A percentile compares a stretch with the other conserved stretches of the same genome.
Evolutionary conservation across 371 early-diverging fungal genomes (phyloP).

Genomic region (Chytridiales sp.): DNA sequence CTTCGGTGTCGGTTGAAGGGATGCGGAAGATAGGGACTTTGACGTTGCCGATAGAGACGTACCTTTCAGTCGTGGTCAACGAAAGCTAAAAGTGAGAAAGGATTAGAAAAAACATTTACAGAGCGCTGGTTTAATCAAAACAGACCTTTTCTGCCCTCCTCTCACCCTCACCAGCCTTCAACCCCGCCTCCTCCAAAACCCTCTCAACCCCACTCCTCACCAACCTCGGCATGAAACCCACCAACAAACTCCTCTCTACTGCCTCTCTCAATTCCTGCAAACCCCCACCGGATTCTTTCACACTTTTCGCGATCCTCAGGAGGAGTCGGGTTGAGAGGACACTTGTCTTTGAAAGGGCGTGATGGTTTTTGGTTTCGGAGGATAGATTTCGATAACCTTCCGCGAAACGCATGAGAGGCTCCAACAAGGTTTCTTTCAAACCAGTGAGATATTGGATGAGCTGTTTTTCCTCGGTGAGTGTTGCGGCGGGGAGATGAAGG

Average conservation of each 20-base stretch:
- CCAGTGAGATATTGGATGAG: too few species aligned
- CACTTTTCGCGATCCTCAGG: constrained; percentile 70
- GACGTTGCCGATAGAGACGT: constrained; percentile 27
- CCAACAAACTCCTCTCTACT: constrained; percentile 69
- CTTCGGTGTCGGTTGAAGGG: constrained; percentile 6
- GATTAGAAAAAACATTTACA: not conserved
- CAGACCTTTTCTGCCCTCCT: not conserved
- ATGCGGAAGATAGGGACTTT: constrained; percentile 5
- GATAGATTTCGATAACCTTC: too few species aligned
- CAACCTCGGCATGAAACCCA: constrained; percentile 70
- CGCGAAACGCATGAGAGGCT: too few species aligned
- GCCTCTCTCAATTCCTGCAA: constrained; percentile 24
- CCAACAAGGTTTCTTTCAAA: too few species aligned
- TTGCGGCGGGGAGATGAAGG: too few species aligned
- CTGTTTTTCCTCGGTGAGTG: too few species aligned
- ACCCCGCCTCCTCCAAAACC: constrained; percentile 59
- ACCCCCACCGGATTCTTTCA: constrained; percentile 61
- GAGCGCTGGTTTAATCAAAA: not conserved
- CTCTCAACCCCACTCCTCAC: constrained; percentile 68
- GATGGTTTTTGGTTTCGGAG: constrained; percentile 43
- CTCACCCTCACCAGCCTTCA: constrained; percentile 37
- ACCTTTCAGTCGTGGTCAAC: not conserved
- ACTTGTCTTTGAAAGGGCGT: not conserved
- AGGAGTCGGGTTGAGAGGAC: constrained; percentile 54
- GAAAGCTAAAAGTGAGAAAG: too few species aligned